phyloP scores from a whole-genome alignment of 169 alveolate species.

The Plasmodium cynomolgi region DNA sequence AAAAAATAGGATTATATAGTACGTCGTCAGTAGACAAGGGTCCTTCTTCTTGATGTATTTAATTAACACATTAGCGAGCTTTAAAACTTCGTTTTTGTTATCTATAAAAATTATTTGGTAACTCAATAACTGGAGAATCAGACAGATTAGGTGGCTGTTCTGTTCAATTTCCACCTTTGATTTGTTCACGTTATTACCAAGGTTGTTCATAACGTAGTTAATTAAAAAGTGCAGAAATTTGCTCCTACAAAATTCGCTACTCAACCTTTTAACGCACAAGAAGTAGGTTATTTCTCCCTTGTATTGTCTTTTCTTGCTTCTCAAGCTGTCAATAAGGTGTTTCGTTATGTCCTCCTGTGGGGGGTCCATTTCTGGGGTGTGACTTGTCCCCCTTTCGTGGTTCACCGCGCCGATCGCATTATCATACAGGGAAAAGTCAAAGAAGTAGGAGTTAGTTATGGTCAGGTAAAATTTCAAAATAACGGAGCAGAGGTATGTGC shows the following conservation, averaged over 20 bases:
- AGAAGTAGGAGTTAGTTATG: conserved; percentile 39
- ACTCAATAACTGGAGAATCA: conserved; percentile 59
- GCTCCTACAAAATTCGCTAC: conserved; percentile 22
- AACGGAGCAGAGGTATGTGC: conserved; percentile 18
- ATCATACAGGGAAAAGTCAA: conserved; percentile 63
- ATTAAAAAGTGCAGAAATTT: conserved; percentile 41
- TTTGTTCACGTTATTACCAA: conserved; percentile 41
- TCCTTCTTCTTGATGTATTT: conserved; percentile 57
- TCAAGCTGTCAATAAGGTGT: not conserved
- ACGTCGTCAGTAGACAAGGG: not conserved
- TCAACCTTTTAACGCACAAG: conserved; percentile 41
- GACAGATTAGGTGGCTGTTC: conserved; percentile 24
- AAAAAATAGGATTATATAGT: conserved; percentile 50
- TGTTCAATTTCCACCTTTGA: conserved; percentile 23
- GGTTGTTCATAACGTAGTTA: conserved; percentile 43
- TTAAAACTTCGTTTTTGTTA: conserved; percentile 56
- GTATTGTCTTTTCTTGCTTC: not conserved
- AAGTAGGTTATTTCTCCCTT: conserved; percentile 20
- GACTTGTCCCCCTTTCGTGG: not conserved
- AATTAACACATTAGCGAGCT: conserved; percentile 29
- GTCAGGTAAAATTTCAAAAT: conserved; percentile 53
- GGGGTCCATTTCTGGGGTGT: not conserved
- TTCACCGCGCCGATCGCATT: conserved; percentile 1
- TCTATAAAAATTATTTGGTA: conserved; percentile 42
- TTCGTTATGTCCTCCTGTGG: not conserved